Evolutionary conservation across 441 rosid genomes (phyloP), one percentile per base, ranked within the genome.

Genomic region (Jatropha podagrica): DNA sequence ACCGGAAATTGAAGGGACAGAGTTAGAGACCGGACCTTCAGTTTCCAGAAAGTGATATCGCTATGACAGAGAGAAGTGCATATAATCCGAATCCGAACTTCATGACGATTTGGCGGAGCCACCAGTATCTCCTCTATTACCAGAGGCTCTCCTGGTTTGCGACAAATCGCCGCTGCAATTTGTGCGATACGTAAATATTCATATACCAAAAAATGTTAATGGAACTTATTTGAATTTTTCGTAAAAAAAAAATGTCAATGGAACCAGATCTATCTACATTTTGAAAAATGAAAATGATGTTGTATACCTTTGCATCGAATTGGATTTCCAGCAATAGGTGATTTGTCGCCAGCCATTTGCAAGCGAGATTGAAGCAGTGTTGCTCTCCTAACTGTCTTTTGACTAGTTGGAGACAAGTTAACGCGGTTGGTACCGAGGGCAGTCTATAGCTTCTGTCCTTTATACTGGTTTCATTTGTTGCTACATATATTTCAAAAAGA

Each of bases 61-160:
- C 95, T 92, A 69, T 91, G 75, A 78, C 98, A 94, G 13, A 94
- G 89, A 61, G 95, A 82, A 2, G 97, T 86, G 79, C 97, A 94
- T 56, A 90, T 87, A 60, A 92, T 82, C 72, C 86, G 85, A 51
- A 94, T 81, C 72, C 98, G 95, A 72, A 86, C 94, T 82, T 94
- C 97, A 54, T 78, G 81, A 2, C 89, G 79, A 74, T 80, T 80
- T 15, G 95, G 97, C 54, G 96, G 91, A 26, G 89, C 91, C 78
- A 94, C 96, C 74, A 80, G 23, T 77, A 92, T 82, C 59, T 92
- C 97, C 85, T 94, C 98, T 26, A 92, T 87, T 63, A 81, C 89
- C 51, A 92, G 81, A 42, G 93, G 89, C 81, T 85, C 94, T 59
- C 96, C 96, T 1, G 97, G 78, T 74, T 71, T 71, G 68, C 95